Base-by-base conservation (phyloP, 257 asterid species). In the Nicotiana knightiana region DNA sequence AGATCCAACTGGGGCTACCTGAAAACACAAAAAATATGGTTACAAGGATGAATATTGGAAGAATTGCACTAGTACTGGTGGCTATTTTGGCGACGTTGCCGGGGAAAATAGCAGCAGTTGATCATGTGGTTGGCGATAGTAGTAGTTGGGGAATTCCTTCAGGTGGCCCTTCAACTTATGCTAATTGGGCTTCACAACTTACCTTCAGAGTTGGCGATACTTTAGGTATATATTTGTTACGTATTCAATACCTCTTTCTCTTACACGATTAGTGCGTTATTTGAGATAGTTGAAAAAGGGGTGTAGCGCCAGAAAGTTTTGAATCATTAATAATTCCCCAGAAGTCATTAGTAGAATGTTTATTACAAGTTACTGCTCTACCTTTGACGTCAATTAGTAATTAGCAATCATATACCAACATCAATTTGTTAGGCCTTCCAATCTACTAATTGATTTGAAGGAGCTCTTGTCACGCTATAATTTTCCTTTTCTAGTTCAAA, bases 131-230 rank as follows among this genome's bases (percentile, higher is more conserved):
- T 55, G 86, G 88, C 17, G 85, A 79, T 17, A 54, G 7, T 79
- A 62, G 2, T 64, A 84, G 86, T 2, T 85, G 88, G 88, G 5
- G n/a, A 1, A 37, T 82, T 53, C 88, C 88, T 4, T 5, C 85
- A 1, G 79, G 51, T 13, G 86, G 85, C 8, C 75, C 81, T 63
- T 43, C 68, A 5, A 4, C 15, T 51, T 85, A 85, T 70, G 53
- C 32, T 1, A 9, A 63, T 12, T 85, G 88, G 88, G 84, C 88
- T 17, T 75, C 88, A 76, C 17, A 7, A 11, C 57, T 43, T 28
- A 62, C 64, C 64, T 82, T 85, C 35, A 48, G 48, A 32, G 78
- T 77, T 18, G 84, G 84, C 46, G 88, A 85, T 79, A 39, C 3
- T 53, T 75, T 85, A 54, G 88, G 88, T 85, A 82, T 73, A 35